Base-by-base conservation (phyloP, 495 filamentous ascomycete species). In the Annulohypoxylon moriforme region DNA sequence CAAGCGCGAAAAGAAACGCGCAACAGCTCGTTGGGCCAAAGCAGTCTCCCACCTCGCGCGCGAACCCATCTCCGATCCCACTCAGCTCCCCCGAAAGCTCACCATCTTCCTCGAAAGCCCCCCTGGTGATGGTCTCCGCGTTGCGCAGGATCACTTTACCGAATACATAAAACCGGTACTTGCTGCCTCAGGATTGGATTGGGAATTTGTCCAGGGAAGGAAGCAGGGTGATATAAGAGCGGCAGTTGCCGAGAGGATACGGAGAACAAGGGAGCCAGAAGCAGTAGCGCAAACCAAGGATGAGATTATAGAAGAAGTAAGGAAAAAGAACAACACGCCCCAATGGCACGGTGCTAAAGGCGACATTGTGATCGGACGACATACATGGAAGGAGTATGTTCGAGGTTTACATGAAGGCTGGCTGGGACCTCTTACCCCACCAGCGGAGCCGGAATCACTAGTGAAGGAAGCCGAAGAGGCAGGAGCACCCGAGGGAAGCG, bases 381-480 rank as follows among this genome's bases (percentile, higher is more conserved):
- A 98, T 76, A 91, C 94, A 8, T 99, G 96, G 96, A 98, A 98
- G 81, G 96, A 99, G 81, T 99, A 98, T 79, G 81, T 98, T 9
- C 88, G 93, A 25, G 96, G 96, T 25, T 72, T 98, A 64, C 96
- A 99, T 69, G 96, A 99, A 76, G 96, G 96, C 58, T 98, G 96
- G 96, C 82, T 99, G 16, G 96, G 96, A 0, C 94, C 96, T 1
- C 81, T 97, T 24, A 72, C 78, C 4, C 82, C 83, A 4, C 52
- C 76, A 36, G 62, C 76, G 27, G 71, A 75, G 5, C 70, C 75
- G 11, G 64, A 74, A 4, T 69, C 76, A 10, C 61, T 73, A 8
- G 67, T 75, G 20, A 79, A 83, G 56, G 80, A 82, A 22, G 78
- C 42, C 33, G 72, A 75, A 63, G 78, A 80, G 34, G 67, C 76